Evolutionary conservation across 1,284 basidiomycete genomes (phyloP).

Genomic region (Tausonia pullulans): DNA sequence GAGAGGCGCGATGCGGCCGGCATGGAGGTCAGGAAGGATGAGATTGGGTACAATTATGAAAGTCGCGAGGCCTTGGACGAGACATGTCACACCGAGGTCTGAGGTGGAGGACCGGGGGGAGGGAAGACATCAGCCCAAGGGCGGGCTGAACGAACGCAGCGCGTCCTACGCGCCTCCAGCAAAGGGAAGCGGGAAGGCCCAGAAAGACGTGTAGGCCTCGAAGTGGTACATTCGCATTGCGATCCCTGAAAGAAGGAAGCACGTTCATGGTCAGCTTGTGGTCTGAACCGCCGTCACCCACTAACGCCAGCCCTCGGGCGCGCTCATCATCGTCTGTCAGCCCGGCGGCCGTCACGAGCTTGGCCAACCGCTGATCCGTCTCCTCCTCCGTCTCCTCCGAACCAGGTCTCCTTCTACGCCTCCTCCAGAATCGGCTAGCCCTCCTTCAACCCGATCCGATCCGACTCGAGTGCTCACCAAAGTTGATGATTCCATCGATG

Average conservation of each 20-base stretch:
- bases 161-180: slow-evolving; percentile 6
- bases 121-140: too few relatives aligned
- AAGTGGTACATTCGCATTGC: slow-evolving; percentile 5
- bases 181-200: slow-evolving; percentile 16
- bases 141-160: too few relatives aligned
- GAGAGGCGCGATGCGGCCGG: neutral
- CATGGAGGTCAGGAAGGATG: slow-evolving; percentile 3
- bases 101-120: too few relatives aligned
- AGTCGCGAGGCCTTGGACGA: slow-evolving; percentile 12
- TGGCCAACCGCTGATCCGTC: too few relatives aligned
- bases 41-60: slow-evolving; percentile 11
- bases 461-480: neutral
- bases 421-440: neutral
- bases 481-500: slow-evolving; percentile 14
- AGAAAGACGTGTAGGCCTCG: slow-evolving; percentile 12
- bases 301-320: too few relatives aligned
- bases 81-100: slow-evolving; percentile 16
- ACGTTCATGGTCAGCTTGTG: neutral
- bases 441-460: neutral
- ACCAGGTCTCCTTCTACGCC: neutral
- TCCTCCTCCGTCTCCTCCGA: neutral
- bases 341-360: too few relatives aligned
- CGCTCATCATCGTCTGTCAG: too few relatives aligned
- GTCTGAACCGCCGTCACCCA: neutral
- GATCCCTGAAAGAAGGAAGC: neutral